These are phyloP conservation scores for Phyllosticta citriasiana DNA, from an alignment of 2,329 filamentous ascomycete genomes.

Conservation along the genomic window DNA sequence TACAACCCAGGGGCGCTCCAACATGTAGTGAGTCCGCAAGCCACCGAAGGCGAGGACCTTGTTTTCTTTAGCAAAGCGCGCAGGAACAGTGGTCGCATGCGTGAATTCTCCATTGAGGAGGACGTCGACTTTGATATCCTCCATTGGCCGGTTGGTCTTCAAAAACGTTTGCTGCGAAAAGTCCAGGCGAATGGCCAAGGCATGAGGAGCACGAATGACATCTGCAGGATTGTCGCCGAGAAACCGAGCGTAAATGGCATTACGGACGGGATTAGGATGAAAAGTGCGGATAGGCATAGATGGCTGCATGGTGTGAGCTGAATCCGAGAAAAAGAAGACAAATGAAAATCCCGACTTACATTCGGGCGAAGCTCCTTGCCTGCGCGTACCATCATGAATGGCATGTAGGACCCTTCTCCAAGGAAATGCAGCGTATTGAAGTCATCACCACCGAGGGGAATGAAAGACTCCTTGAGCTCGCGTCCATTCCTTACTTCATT, in stretches of 20 bases:
- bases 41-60: conserved; percentile 27
- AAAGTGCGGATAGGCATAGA: not conserved
- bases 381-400: conserved; percentile 24
- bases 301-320: not conserved
- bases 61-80: conserved; percentile 1
- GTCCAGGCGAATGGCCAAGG: conserved; percentile 22
- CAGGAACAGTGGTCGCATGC: conserved; percentile 20
- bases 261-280: not conserved
- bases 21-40: conserved; percentile 26
- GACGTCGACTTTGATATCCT: conserved; percentile 38
- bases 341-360: not conserved
- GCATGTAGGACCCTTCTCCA: conserved; percentile 12
- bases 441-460: conserved; percentile 19
- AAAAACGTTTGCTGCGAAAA: conserved; percentile 21
- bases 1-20: conserved; percentile 38
- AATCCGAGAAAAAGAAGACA: not conserved
- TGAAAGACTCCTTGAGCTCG: conserved; percentile 17
- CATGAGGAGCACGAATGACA: conserved; percentile 13
- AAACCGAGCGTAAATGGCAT: not conserved
- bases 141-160: conserved; percentile 9
- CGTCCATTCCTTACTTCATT: conserved; percentile 11
- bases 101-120: conserved; percentile 37
- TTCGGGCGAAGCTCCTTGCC: conserved; percentile 11
- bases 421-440: conserved; percentile 19
- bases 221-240: not conserved